Evolutionary conservation across 352 stramenopile species (phyloP).

Genomic region (Pythium brachiatum): DNA sequence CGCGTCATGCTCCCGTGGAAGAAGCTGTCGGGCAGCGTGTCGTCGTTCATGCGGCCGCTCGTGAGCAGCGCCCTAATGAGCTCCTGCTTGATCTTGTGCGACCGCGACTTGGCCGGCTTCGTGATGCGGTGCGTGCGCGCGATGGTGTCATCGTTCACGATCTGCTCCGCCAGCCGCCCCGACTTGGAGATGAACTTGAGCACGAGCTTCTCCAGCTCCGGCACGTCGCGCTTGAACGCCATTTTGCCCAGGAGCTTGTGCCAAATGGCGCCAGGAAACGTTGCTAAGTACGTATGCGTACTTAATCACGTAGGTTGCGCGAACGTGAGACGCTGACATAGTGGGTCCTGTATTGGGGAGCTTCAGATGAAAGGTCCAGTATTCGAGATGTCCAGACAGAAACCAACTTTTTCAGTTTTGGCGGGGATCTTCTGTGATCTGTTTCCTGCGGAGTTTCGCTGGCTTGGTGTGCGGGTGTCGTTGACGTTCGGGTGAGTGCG

Average conservation of each 20-base stretch:
- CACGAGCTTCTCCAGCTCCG: constrained; percentile 79
- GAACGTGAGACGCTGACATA: not conserved
- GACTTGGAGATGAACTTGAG: constrained; percentile 90
- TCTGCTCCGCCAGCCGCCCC: constrained; percentile 48
- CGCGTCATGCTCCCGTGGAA: constrained; percentile 87
- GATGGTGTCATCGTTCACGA: constrained; percentile 73
- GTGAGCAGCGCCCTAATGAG: constrained; percentile 74
- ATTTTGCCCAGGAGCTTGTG: constrained; percentile 30
- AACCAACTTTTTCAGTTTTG: not conserved
- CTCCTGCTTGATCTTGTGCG: constrained; percentile 87
- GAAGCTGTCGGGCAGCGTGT: constrained; percentile 78
- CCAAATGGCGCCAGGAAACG: not conserved
- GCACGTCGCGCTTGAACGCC: constrained; percentile 86
- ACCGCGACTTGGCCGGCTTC: constrained; percentile 73
- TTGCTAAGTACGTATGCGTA: constrained; percentile 4
- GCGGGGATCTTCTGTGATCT: constrained; percentile 4
- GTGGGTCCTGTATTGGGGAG: too few relatives aligned
- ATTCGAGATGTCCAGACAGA: not conserved
- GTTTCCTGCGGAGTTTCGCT: constrained; percentile 2
- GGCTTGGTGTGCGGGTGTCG: not conserved
- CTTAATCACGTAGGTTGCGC: constrained; percentile 11
- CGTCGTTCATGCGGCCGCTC: constrained; percentile 72
- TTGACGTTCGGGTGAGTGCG: not conserved
- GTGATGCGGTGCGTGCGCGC: constrained; percentile 66
- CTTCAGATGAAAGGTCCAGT: too few relatives aligned